These are phyloP conservation scores for Termitomyces sp. DNA, from an alignment of 768 basidiomycete genomes.

Conservation along the genomic window DNA sequence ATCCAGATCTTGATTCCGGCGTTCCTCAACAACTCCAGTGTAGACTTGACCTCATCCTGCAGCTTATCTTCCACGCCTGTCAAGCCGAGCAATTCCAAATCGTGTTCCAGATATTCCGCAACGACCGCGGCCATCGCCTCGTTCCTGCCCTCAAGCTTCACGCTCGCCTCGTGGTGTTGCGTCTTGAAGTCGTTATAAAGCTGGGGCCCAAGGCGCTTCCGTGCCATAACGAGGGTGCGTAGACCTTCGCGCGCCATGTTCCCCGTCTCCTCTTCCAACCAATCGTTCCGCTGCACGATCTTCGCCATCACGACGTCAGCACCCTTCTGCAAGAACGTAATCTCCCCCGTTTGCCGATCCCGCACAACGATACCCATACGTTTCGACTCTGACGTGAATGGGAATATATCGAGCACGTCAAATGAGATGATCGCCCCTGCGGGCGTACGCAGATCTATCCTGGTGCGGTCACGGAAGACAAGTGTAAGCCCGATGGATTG, in stretches of 20 bases:
- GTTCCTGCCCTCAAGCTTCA: constrained; percentile 72
- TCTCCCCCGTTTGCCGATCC: constrained; percentile 68
- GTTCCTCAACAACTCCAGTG: constrained; percentile 87
- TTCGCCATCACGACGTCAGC: constrained; percentile 97
- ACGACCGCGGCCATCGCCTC: constrained; percentile 79
- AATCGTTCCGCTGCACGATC: constrained; percentile 95
- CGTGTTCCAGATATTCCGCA: constrained; percentile 72
- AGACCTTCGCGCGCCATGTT: constrained; percentile 98
- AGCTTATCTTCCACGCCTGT: constrained; percentile 99
- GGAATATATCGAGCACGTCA: constrained; percentile 92
- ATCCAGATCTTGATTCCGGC: constrained; percentile 99
- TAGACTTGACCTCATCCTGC: constrained; percentile 94
- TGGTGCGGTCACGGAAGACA: constrained; percentile 81
- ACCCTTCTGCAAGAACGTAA: constrained; percentile 92
- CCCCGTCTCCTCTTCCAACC: constrained; percentile 97
- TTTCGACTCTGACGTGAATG: constrained; percentile 98
- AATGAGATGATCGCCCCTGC: constrained; percentile 58
- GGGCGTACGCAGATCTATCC: constrained; percentile 79
- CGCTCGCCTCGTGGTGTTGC: constrained; percentile 70
- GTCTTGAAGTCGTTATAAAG: constrained; percentile 71
- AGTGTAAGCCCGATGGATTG: constrained; percentile 91
- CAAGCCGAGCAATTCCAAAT: constrained; percentile 86
- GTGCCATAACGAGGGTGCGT: constrained; percentile 88
- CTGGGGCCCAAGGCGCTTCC: constrained; percentile 67
- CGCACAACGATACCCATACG: constrained; percentile 98